phyloP scores from a whole-genome alignment of 352 stramenopile species.

The Globisporangium spinosum region DNA sequence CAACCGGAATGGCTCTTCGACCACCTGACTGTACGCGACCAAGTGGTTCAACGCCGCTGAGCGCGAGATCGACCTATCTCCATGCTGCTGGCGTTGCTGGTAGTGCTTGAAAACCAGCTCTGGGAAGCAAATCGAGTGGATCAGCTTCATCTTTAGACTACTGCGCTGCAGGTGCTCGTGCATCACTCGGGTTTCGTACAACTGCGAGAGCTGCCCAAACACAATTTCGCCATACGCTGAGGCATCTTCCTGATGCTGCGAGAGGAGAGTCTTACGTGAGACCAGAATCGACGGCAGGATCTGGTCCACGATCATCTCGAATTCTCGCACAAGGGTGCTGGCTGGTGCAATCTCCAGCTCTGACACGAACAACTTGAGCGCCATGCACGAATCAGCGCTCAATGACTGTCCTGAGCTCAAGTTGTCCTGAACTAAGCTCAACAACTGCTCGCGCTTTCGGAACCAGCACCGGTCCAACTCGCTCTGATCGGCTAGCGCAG shows the following conservation, averaged over 20 bases:
- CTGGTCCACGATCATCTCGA: conserved; percentile 28
- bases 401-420: neutral
- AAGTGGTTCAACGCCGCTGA: conserved; percentile 21
- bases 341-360: conserved; percentile 35
- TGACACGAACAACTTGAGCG: conserved; percentile 21
- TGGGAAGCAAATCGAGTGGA: conserved; percentile 47
- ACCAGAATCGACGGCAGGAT: conserved; percentile 33
- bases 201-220: conserved; percentile 29
- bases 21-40: conserved; percentile 42
- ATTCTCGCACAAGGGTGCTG: conserved; percentile 27
- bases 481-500: neutral
- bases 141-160: conserved; percentile 33
- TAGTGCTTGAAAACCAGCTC: conserved; percentile 32
- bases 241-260: neutral
- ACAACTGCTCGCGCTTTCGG: conserved; percentile 1
- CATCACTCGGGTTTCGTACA: conserved; percentile 34
- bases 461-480: conserved; percentile 18
- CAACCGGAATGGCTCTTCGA: conserved; percentile 56
- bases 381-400: conserved; percentile 26
- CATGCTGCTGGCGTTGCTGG: conserved; percentile 28
- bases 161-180: conserved; percentile 25
- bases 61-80: neutral
- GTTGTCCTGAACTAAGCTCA: neutral
- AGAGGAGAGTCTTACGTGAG: conserved; percentile 10
- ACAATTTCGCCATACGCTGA: conserved; percentile 14